A percentile compares a stretch with the other conserved stretches of the same genome.
These are phyloP conservation scores for Populus pruinosa DNA, from an alignment of 345 rosid genomes.

Conservation along the genomic window DNA sequence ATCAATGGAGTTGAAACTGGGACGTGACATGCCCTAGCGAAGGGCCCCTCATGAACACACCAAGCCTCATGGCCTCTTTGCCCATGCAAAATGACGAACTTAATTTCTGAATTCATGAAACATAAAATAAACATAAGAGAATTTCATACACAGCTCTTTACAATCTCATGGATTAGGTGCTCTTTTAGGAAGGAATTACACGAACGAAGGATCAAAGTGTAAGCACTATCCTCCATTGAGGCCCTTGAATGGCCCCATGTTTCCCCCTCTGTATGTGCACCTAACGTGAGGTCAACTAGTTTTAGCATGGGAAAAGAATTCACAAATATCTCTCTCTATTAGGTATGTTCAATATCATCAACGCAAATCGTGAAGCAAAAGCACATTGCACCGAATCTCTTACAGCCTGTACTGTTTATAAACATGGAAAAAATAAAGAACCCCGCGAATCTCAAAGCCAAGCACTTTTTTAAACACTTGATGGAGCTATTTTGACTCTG, in stretches of 20 bases:
- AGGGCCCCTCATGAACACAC: constrained; percentile 4
- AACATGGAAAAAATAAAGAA: constrained; percentile 23
- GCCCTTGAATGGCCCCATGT: constrained; percentile 34
- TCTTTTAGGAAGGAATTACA: constrained; percentile 3
- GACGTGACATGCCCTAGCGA: constrained; percentile 13
- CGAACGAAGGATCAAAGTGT: no score
- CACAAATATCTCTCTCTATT: not conserved
- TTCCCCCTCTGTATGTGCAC: constrained; percentile 36
- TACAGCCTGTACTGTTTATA: constrained; percentile 26
- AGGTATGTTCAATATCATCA: not conserved
- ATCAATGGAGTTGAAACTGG: constrained; percentile 4
- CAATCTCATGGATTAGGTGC: not conserved
- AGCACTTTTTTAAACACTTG: constrained; percentile 13
- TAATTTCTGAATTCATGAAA: constrained; percentile 11
- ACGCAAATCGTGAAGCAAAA: not conserved
- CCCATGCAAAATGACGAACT: not conserved
- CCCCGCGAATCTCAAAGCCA: constrained; percentile 30
- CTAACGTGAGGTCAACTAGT: constrained; percentile 23
- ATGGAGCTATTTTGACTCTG: constrained; percentile 44
- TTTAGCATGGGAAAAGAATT: not conserved
- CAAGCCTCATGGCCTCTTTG: not conserved
- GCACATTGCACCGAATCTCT: constrained; percentile 15
- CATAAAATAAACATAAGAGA: not conserved
- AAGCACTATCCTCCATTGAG: constrained; percentile 10
- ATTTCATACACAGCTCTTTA: not conserved